Conservation (phyloP, 1,284 basidiomycete species). For the Sporisorium exsertum region DNA sequence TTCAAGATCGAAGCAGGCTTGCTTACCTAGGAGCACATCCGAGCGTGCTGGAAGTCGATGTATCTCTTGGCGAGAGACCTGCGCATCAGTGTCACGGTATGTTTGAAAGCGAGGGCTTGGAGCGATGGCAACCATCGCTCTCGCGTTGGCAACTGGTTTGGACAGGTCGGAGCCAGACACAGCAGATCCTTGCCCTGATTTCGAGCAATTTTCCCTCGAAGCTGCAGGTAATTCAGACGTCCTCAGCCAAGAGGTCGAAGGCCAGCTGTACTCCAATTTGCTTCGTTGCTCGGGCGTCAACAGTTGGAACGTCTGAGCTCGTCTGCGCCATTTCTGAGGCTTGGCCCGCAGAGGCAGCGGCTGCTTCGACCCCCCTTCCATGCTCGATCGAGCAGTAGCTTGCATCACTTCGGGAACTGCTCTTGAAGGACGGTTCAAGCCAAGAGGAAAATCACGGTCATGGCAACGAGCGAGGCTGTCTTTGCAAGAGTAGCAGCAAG, state of each 20-base stretch:
- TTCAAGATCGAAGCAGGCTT: not conserved
- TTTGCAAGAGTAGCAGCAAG: not conserved
- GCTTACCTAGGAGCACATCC: conserved; percentile 13
- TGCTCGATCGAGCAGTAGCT: not conserved
- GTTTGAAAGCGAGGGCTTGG: conserved; percentile 1
- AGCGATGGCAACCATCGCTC: not conserved
- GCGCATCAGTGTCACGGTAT: conserved; percentile 7
- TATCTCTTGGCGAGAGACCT: conserved; percentile 4
- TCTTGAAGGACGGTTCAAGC: no score
- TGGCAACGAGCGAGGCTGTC: no score
- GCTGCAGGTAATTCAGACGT: not conserved
- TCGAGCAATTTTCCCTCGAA: not conserved
- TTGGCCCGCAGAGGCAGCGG: not conserved
- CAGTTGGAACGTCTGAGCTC: not conserved
- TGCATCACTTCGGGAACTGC: not conserved
- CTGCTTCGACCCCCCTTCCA: not conserved
- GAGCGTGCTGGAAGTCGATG: conserved; percentile 4
- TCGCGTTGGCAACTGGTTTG: not conserved
- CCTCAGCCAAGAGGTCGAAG: not conserved
- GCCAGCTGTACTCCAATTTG: not conserved
- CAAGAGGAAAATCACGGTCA: no score
- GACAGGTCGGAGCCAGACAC: not conserved
- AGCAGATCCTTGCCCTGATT: not conserved
- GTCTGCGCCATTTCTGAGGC: not conserved
- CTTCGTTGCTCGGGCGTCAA: not conserved